phyloP scores from a whole-genome alignment of 2,329 filamentous ascomycete genomes.

The Fusarium sororula region DNA sequence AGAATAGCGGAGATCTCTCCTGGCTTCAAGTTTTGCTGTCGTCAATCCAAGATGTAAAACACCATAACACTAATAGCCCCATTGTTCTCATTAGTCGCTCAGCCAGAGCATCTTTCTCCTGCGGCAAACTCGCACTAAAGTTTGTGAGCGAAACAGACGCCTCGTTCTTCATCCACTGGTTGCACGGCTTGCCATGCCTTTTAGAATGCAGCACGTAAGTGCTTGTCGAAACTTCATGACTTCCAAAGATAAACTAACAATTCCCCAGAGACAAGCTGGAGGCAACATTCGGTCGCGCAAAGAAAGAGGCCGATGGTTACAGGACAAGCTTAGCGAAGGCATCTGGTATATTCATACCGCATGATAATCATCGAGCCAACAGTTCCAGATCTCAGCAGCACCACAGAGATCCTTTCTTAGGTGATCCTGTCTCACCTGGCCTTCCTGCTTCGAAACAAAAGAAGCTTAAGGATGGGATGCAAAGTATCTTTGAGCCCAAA shows the following conservation, averaged over 20 bases:
- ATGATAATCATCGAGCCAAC: neutral
- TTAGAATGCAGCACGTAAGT: slow-evolving; percentile 25
- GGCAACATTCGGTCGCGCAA: neutral
- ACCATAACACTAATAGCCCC: slow-evolving; percentile 22
- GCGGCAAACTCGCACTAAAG: slow-evolving; percentile 31
- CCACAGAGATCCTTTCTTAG: slow-evolving; percentile 14
- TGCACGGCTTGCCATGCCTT: neutral
- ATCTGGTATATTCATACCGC: neutral
- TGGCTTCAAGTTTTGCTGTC: slow-evolving; percentile 38
- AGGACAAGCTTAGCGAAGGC: neutral
- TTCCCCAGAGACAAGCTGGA: slow-evolving; percentile 20
- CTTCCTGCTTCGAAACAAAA: neutral
- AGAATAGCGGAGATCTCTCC: neutral
- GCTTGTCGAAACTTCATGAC: neutral
- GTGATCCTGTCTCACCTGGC: slow-evolving; percentile 1
- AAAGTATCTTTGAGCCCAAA: neutral
- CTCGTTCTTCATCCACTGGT: slow-evolving; percentile 26
- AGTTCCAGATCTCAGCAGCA: neutral
- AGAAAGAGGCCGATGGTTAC: slow-evolving; percentile 2
- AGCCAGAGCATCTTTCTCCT: neutral
- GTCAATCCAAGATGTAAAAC: slow-evolving; percentile 21
- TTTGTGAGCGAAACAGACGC: slow-evolving; percentile 23
- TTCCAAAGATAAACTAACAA: slow-evolving; percentile 4
- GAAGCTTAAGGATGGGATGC: slow-evolving; percentile 44
- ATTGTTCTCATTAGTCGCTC: slow-evolving; percentile 40